phyloP scores from a whole-genome alignment of 2,329 filamentous ascomycete genomes.

The Esteya vermicola region DNA sequence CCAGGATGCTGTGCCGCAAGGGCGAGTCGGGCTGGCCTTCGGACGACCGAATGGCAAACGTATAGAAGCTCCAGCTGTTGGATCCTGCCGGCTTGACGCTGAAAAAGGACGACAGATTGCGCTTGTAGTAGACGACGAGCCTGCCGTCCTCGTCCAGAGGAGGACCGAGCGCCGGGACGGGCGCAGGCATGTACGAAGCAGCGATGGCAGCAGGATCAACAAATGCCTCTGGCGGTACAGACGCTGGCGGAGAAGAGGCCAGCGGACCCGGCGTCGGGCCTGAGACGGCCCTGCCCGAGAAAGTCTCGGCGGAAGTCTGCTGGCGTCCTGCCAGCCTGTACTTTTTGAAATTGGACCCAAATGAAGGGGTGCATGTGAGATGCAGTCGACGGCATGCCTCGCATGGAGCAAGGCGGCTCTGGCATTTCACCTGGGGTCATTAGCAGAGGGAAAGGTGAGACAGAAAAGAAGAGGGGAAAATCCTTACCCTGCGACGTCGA shows the following conservation, averaged over 20 bases:
- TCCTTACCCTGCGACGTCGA: constrained; percentile 5
- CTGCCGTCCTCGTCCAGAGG: not conserved
- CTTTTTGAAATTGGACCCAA: constrained; percentile 5
- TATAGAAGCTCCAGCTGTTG: constrained; percentile 6
- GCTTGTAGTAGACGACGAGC: constrained; percentile 7
- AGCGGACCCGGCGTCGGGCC: too few species aligned
- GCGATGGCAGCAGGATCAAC: too few species aligned
- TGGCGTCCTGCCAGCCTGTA: constrained; percentile 1
- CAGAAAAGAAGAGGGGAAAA: not conserved
- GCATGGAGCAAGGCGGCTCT: constrained; percentile 4
- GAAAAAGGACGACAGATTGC: constrained; percentile 4
- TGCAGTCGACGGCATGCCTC: constrained; percentile 5
- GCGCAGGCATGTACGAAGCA: too few species aligned
- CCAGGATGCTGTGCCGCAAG: constrained; percentile 6
- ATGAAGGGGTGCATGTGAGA: constrained; percentile 5
- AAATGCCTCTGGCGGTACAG: too few species aligned
- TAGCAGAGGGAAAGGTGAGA: not conserved
- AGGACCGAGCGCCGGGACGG: too few species aligned
- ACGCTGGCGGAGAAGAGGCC: too few species aligned
- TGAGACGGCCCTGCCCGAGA: too few species aligned
- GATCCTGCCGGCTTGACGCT: constrained; percentile 2
- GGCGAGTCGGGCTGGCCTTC: constrained; percentile 7
- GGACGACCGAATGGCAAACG: constrained; percentile 6
- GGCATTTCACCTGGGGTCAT: constrained; percentile 5
- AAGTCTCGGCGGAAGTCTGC: not conserved